Conservation (phyloP, 768 basidiomycete genomes). For the Phanerochaete sordida region DNA sequence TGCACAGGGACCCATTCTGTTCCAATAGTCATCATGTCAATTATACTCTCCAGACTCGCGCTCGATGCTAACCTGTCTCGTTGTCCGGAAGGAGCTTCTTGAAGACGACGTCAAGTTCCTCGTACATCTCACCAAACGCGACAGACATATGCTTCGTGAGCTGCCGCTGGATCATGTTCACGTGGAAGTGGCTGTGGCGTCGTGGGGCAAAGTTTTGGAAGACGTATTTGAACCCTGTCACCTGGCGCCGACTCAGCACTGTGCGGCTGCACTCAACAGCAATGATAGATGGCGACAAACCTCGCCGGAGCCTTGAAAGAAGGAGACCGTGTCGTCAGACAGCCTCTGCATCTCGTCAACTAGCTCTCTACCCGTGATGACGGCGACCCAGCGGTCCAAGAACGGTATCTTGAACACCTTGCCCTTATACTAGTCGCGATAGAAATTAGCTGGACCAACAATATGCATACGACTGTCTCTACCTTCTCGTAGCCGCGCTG, state of each 20-base stretch:
- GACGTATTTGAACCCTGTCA: not conserved
- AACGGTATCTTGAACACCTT: conserved; percentile 40
- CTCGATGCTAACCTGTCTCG: conserved; percentile 5
- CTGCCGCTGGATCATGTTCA: conserved; percentile 1
- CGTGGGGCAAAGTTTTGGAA: not conserved
- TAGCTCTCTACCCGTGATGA: conserved; percentile 39
- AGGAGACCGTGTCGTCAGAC: conserved; percentile 41
- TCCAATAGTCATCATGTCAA: no score
- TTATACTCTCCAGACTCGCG: no score
- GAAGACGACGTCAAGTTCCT: conserved; percentile 19
- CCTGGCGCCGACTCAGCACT: not conserved
- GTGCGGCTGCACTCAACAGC: no score
- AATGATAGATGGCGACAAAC: conserved; percentile 19
- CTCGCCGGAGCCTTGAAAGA: conserved; percentile 36
- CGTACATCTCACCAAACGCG: conserved; percentile 18
- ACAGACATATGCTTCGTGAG: conserved; percentile 5
- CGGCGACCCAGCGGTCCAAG: conserved; percentile 42
- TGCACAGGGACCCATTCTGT: conserved; percentile 7
- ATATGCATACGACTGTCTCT: no score
- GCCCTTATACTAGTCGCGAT: conserved; percentile 12
- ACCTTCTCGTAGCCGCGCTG: conserved; percentile 20
- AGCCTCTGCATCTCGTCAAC: conserved; percentile 49
- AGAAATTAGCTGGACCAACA: no score
- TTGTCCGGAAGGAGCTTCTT: conserved; percentile 16
- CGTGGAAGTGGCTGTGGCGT: conserved; percentile 5